A percentile compares a stretch with the other conserved stretches of the same genome.
Conservation (phyloP, 2,329 filamentous ascomycete species). For the Cryphonectria radicalis region DNA sequence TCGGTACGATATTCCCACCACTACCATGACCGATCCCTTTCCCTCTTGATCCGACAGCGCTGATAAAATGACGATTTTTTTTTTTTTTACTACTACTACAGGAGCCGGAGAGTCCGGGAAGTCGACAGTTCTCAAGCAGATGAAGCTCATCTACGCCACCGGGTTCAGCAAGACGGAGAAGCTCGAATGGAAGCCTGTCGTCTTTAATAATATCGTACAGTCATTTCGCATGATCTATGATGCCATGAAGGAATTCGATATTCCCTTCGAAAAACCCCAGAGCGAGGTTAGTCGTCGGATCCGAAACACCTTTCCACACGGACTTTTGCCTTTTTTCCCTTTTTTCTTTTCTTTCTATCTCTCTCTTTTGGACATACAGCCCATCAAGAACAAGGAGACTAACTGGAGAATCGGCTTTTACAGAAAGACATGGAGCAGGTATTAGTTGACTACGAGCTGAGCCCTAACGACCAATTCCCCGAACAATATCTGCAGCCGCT, state of each 20-base stretch:
- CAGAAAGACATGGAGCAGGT: conserved; percentile 81
- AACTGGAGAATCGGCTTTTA: conserved; percentile 16
- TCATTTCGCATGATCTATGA: conserved; percentile 89
- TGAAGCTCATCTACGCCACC: conserved; percentile 95
- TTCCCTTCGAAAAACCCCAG: conserved; percentile 76
- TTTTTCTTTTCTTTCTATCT: no score
- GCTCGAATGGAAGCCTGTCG: conserved; percentile 91
- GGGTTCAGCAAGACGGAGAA: conserved; percentile 90
- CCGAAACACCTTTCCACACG: no score
- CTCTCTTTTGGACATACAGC: background rate
- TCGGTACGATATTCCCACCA: conserved; percentile 66
- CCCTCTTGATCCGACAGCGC: background rate
- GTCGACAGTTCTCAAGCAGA: conserved; percentile 97
- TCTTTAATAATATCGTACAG: conserved; percentile 93
- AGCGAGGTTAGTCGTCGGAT: conserved; percentile 68
- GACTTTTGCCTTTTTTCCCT: background rate
- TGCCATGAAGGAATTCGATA: conserved; percentile 84
- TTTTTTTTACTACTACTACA: conserved; percentile 7
- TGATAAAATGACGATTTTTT: conserved; percentile 9
- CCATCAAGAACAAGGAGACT: background rate
- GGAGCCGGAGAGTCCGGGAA: conserved; percentile 95
- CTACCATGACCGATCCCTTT: background rate
- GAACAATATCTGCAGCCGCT: conserved; percentile 79
- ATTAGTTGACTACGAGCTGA: conserved; percentile 80
- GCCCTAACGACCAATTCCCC: conserved; percentile 79